Evolutionary conservation across 1,139 yeast genomes (phyloP).

Genomic region (Scheffersomyces segobiensis): DNA sequence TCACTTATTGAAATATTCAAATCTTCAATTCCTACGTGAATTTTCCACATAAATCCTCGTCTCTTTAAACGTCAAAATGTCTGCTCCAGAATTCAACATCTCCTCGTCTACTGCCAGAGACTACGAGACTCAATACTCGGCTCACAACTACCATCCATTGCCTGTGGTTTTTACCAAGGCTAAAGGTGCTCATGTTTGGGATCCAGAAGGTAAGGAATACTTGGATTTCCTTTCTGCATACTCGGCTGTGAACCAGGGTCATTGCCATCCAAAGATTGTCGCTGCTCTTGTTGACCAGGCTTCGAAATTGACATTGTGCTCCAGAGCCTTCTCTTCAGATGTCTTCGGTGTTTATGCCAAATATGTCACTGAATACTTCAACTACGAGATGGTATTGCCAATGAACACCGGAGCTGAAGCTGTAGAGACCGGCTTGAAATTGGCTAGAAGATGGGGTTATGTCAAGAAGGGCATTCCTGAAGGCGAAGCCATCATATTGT

Average conservation of each 20-base stretch:
- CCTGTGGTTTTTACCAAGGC: constrained; percentile 93
- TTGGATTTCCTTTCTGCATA: constrained; percentile 89
- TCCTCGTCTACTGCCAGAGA: constrained; percentile 67
- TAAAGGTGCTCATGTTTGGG: constrained; percentile 93
- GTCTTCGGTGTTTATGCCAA: constrained; percentile 86
- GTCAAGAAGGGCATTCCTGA: constrained; percentile 79
- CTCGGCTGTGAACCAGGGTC: constrained; percentile 98
- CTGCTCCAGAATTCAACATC: constrained; percentile 36
- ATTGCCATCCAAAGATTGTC: constrained; percentile 92
- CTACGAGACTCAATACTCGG: constrained; percentile 80
- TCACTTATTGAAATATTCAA: background rate
- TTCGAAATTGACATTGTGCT: constrained; percentile 74
- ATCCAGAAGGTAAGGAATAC: constrained; percentile 90
- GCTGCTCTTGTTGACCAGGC: constrained; percentile 89
- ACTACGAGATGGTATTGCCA: constrained; percentile 91
- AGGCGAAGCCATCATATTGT: constrained; percentile 81
- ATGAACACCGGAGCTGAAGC: constrained; percentile 99
- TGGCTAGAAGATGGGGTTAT: constrained; percentile 98
- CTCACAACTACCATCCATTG: constrained; percentile 95
- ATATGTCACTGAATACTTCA: constrained; percentile 83
- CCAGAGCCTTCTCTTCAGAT: constrained; percentile 92
- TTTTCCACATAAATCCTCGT: background rate
- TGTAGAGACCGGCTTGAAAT: constrained; percentile 90
- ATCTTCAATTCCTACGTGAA: background rate
- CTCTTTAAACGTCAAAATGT: constrained; percentile 11